Percentiles rank a stretch among this genome's conserved stretches.
phyloP scores from a whole-genome alignment of 2,329 filamentous ascomycete species.

The Alternaria novae-zelandiae region DNA sequence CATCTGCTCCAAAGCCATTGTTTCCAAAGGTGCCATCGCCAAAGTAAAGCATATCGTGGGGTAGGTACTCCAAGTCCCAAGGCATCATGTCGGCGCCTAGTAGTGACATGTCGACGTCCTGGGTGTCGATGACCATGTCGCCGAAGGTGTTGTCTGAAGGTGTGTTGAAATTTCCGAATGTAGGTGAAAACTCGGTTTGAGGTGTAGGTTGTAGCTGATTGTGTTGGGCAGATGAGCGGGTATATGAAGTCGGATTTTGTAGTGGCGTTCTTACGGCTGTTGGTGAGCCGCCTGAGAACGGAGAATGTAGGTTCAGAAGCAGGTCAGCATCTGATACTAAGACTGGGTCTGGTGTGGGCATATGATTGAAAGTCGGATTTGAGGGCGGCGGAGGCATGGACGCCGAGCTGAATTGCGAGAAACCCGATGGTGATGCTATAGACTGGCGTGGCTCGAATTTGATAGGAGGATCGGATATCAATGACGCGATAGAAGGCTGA shows the following conservation, averaged over 20 bases:
- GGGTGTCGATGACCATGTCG: slow-evolving; percentile 74
- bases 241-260: slow-evolving; percentile 24
- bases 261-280: slow-evolving; percentile 17
- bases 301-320: slow-evolving; percentile 58
- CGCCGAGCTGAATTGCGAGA: slow-evolving; percentile 32
- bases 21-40: slow-evolving; percentile 25
- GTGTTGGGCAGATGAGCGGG: slow-evolving; percentile 21
- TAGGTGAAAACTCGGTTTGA: slow-evolving; percentile 33
- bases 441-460: slow-evolving; percentile 35
- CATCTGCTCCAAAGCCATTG: slow-evolving; percentile 2
- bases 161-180: slow-evolving; percentile 32
- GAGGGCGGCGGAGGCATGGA: slow-evolving; percentile 46
- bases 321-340: slow-evolving; percentile 56
- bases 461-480: slow-evolving; percentile 36
- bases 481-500: slow-evolving; percentile 40
- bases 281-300: slow-evolving; percentile 45
- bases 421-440: slow-evolving; percentile 31
- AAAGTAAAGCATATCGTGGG: slow-evolving; percentile 65
- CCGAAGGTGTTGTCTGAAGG: slow-evolving; percentile 45
- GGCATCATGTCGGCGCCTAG: slow-evolving; percentile 74
- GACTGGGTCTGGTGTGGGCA: slow-evolving; percentile 37
- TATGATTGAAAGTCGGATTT: slow-evolving; percentile 26
- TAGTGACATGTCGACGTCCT: slow-evolving; percentile 76
- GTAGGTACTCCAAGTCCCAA: slow-evolving; percentile 74
- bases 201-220: slow-evolving; percentile 7